A percentile compares a stretch with the other conserved stretches of the same genome.
phyloP scores from a whole-genome alignment of 345 rosid species.

The Syzygium jambos region DNA sequence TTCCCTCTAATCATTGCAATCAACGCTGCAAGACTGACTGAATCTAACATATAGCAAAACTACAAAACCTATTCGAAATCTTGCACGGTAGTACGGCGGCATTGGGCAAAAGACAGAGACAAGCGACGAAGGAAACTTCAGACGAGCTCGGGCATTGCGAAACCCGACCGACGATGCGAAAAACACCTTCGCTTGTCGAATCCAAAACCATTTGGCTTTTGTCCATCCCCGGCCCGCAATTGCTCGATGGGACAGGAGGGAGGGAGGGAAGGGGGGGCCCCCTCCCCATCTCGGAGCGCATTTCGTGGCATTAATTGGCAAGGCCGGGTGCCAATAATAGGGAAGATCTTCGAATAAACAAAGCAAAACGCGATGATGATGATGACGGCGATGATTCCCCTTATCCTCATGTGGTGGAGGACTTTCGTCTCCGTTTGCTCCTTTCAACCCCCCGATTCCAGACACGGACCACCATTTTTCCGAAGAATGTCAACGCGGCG shows the following conservation, averaged over 20 bases:
- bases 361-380: not conserved
- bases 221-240: not conserved
- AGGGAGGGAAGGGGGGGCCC: accelerated
- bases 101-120: too few relatives aligned
- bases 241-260: not conserved
- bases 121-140: too few relatives aligned
- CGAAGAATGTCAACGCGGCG: not conserved
- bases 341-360: not conserved
- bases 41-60: too few relatives aligned
- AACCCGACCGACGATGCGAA: too few relatives aligned
- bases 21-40: not conserved
- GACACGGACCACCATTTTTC: not conserved
- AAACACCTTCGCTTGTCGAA: not conserved
- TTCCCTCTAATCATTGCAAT: too few relatives aligned
- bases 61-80: too few relatives aligned
- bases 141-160: too few relatives aligned
- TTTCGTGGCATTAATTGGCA: not conserved
- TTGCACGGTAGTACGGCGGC: too few relatives aligned
- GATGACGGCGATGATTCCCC: not conserved
- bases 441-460: not conserved
- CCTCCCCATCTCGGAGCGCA: not conserved
- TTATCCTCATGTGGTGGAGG: not conserved
- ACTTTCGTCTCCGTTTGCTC: not conserved
- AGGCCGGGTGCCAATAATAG: not conserved
- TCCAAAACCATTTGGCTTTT: not conserved